These are phyloP conservation scores for Hypoxylon fragiforme DNA, from an alignment of 495 filamentous ascomycete genomes.

Conservation along the genomic window DNA sequence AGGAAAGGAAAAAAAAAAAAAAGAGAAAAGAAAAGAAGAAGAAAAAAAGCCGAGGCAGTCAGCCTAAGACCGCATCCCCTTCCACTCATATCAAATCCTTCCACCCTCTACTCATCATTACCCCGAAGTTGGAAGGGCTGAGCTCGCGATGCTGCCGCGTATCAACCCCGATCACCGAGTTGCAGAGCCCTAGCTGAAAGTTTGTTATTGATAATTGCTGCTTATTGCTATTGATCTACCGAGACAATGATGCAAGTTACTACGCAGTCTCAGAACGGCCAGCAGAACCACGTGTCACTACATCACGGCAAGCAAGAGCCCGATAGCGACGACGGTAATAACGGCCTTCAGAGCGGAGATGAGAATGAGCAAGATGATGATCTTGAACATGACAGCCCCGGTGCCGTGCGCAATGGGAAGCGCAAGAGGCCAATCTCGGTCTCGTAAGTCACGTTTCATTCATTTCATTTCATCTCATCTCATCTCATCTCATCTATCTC, in stretches of 20 bases:
- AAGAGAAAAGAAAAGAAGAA: conserved; percentile 6
- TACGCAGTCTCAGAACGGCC: conserved; percentile 24
- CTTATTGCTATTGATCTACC: too few species aligned
- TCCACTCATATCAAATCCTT: conserved; percentile 4
- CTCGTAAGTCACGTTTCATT: conserved; percentile 46
- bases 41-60: conserved; percentile 18
- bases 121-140: conserved; percentile 41
- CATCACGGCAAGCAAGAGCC: conserved; percentile 29
- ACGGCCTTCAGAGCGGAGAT: conserved; percentile 35
- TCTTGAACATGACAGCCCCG: conserved; percentile 45
- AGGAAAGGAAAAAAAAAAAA: not conserved
- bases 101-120: conserved; percentile 49
- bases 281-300: conserved; percentile 22
- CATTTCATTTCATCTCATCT: conserved; percentile 1
- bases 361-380: conserved; percentile 46
- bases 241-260: conserved; percentile 32
- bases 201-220: conserved; percentile 28
- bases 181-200: conserved; percentile 13
- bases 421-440: conserved; percentile 63
- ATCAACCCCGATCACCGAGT: conserved; percentile 34
- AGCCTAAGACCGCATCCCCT: not conserved
- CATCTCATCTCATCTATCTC: too few species aligned
- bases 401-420: conserved; percentile 45
- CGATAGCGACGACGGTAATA: conserved; percentile 39
- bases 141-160: conserved; percentile 30